These are phyloP conservation scores for Cavenderia fasciculata DNA, from an alignment of 78 protist species.

Conservation along the genomic window DNA sequence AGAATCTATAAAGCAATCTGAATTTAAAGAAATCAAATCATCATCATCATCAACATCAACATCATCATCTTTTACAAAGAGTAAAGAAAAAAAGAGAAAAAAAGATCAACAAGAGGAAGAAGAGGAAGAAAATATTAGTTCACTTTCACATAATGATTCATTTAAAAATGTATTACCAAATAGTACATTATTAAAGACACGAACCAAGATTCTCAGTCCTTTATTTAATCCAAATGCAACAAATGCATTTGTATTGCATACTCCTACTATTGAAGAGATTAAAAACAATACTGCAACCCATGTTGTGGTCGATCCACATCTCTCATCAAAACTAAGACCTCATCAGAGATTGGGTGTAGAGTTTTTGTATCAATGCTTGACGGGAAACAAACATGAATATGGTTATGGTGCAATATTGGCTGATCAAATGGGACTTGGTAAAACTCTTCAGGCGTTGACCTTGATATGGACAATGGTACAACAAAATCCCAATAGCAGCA, in stretches of 20 bases:
- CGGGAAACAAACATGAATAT: slow-evolving; percentile 9
- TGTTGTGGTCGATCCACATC: slow-evolving; percentile 49
- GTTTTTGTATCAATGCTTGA: slow-evolving; percentile 89
- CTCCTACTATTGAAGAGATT: slow-evolving; percentile 32
- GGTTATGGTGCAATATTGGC: slow-evolving; percentile 70
- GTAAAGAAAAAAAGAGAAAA: background rate
- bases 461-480: slow-evolving; percentile 87
- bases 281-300: slow-evolving; percentile 1
- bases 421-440: slow-evolving; percentile 89
- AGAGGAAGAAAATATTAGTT: no score
- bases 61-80: background rate
- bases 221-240: slow-evolving; percentile 47
- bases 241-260: slow-evolving; percentile 37
- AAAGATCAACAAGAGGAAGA: background rate
- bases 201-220: no score
- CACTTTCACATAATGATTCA: no score
- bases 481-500: slow-evolving; percentile 75
- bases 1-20: background rate
- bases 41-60: background rate
- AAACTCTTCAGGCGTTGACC: slow-evolving; percentile 90
- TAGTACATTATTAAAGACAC: no score
- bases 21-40: background rate
- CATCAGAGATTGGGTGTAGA: slow-evolving; percentile 93
- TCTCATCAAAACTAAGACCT: slow-evolving; percentile 83
- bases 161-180: no score